Base-by-base conservation (phyloP, 139 green algal genomes). In the Tetraselmis chui region DNA sequence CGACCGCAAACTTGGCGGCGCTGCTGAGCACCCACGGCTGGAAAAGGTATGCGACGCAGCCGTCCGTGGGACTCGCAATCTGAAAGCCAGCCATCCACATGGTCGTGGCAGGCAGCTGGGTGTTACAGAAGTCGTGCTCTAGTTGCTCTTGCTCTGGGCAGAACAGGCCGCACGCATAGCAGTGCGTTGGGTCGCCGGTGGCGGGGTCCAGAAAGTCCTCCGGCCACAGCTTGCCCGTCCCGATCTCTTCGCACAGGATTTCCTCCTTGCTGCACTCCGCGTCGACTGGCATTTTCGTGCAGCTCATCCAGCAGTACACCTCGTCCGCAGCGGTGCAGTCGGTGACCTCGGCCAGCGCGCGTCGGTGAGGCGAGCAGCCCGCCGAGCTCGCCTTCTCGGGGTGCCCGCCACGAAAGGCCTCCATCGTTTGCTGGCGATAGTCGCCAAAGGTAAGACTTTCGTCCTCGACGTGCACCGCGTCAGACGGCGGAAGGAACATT, bases 71-170 rank as follows among this genome's bases (percentile, higher is more conserved):
- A 2, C 78, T 74, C 24, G 18, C 24, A 1, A 29, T 29, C 58
- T 84, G 80, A 59, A 87, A 87, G 1, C 84, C 84, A n/a, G 84
- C 82, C 84, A 87, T 87, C 84, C 84, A 87, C 84, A 87, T 87
- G 22, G 76, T 87, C 29, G 77, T 82, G 0, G 84, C 2, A 2
- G 58, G n/a, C 26, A 87, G 80, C 29, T 29, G n/a, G 0, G 84
- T 84, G 80, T 87, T 84, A 59, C 84, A 87, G 59, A 87, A 87
- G 75, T 30, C 45, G 45, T n/a, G n/a, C n/a, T n/a, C n/a, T n/a
- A n/a, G n/a, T n/a, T n/a, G n/a, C n/a, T n/a, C n/a, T n/a, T n/a
- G n/a, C n/a, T n/a, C n/a, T n/a, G 84, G 80, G 77, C 84, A 87
- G 1, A 28, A 26, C 23, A 83, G 31, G 22, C 76, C 26, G 67